A percentile compares a stretch with the other conserved stretches of the same genome.
Evolutionary conservation across 768 basidiomycete species (phyloP).

Genomic region (Phylloporus sp.): DNA sequence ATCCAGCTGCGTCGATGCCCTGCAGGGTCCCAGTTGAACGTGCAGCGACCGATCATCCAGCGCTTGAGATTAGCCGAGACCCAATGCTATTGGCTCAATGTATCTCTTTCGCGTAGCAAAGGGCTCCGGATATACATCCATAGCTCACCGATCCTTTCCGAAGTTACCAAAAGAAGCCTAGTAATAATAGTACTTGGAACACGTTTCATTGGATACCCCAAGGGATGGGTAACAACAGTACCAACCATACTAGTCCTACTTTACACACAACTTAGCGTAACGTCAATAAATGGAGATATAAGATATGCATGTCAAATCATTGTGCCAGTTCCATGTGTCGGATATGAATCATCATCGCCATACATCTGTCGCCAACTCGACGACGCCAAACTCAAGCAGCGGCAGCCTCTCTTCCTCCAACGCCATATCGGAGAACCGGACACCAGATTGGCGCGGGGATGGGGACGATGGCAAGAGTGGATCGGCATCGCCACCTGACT

Average conservation of each 20-base stretch:
- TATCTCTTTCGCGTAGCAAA: too few relatives aligned
- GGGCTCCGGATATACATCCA: too few relatives aligned
- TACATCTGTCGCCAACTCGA: conserved; percentile 2
- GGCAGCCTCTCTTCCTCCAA: neutral
- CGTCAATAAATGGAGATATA: conserved; percentile 2
- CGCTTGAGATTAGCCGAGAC: too few relatives aligned
- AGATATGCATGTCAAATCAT: neutral
- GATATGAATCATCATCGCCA: neutral
- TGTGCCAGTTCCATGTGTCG: neutral
- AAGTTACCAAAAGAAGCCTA: too few relatives aligned
- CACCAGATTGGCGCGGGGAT: neutral
- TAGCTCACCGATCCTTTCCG: too few relatives aligned
- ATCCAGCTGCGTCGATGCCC: too few relatives aligned
- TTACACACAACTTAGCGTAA: neutral
- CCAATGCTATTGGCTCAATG: too few relatives aligned
- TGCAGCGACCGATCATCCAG: too few relatives aligned
- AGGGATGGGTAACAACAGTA: neutral
- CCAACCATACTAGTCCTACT: neutral
- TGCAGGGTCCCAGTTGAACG: too few relatives aligned
- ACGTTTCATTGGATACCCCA: neutral
- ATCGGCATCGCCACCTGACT: neutral
- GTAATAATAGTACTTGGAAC: neutral
- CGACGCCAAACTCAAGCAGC: conserved; percentile 19
- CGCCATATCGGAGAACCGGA: neutral
- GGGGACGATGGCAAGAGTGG: conserved; percentile 3